Conservation (phyloP, 2,329 filamentous ascomycete species). For the Calonectria ilicicola region DNA sequence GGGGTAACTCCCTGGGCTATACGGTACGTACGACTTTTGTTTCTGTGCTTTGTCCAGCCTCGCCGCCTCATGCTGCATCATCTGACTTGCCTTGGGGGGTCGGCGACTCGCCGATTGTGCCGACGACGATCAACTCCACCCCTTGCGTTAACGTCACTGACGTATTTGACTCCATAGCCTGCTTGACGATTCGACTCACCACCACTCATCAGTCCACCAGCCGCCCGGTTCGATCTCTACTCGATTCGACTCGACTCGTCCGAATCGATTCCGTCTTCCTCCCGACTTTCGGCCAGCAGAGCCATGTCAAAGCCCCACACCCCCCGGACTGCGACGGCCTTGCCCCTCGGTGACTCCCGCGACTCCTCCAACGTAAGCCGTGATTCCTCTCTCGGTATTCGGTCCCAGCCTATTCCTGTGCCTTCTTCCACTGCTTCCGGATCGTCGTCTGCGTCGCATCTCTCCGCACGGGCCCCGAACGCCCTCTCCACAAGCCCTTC, state of each 20-base stretch:
- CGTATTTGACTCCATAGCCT: not conserved
- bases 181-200: not conserved
- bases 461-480: constrained; percentile 34
- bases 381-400: constrained; percentile 36
- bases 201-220: not conserved
- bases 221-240: constrained; percentile 20
- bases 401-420: constrained; percentile 36
- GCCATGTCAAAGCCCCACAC: constrained; percentile 48
- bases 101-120: not conserved
- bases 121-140: not conserved
- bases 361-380: constrained; percentile 28
- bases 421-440: constrained; percentile 32
- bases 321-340: constrained; percentile 42
- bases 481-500: constrained; percentile 33
- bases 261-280: constrained; percentile 24
- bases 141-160: constrained; percentile 10
- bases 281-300: constrained; percentile 38
- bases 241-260: constrained; percentile 28
- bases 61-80: not conserved
- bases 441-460: constrained; percentile 34
- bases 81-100: not conserved
- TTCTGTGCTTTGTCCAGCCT: not conserved
- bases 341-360: constrained; percentile 39
- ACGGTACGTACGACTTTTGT: not conserved
- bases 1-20: not conserved